Conservation (phyloP, 768 basidiomycete species). For the Dendrothele bispora region DNA sequence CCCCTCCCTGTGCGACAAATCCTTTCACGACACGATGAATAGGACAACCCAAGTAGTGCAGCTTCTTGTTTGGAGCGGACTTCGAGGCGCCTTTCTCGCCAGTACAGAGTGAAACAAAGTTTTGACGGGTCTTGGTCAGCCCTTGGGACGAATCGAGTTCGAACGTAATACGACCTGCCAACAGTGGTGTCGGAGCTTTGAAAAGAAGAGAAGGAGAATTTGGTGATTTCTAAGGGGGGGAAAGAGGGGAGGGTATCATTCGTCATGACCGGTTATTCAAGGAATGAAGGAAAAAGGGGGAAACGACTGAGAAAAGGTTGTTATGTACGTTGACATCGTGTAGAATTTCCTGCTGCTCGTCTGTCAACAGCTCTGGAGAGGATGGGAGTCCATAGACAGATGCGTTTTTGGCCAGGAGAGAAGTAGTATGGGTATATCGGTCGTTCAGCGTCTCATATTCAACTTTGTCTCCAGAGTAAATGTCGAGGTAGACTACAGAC, state of each 20-base stretch:
- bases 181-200: constrained; percentile 34
- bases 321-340: constrained; percentile 33
- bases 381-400: constrained; percentile 42
- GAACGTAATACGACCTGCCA: constrained; percentile 41
- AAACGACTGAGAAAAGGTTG: background rate
- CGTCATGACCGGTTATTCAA: background rate
- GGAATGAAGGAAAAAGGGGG: constrained; percentile 13
- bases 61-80: constrained; percentile 42
- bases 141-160: constrained; percentile 35
- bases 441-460: constrained; percentile 21
- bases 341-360: constrained; percentile 42
- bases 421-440: constrained; percentile 29
- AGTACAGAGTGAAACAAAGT: constrained; percentile 49
- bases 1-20: constrained; percentile 55
- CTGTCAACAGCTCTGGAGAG: constrained; percentile 35
- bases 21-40: constrained; percentile 48
- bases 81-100: constrained; percentile 46
- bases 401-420: constrained; percentile 36
- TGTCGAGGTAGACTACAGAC: constrained; percentile 36
- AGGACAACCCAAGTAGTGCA: constrained; percentile 42
- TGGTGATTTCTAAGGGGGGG: constrained; percentile 24
- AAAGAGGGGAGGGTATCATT: constrained; percentile 6
- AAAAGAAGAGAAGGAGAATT: constrained; percentile 30
- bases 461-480: constrained; percentile 38
- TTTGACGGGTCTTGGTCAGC: constrained; percentile 44